Conservation (phyloP, 2,329 filamentous ascomycete genomes). For the Amylocarpus encephaloides region DNA sequence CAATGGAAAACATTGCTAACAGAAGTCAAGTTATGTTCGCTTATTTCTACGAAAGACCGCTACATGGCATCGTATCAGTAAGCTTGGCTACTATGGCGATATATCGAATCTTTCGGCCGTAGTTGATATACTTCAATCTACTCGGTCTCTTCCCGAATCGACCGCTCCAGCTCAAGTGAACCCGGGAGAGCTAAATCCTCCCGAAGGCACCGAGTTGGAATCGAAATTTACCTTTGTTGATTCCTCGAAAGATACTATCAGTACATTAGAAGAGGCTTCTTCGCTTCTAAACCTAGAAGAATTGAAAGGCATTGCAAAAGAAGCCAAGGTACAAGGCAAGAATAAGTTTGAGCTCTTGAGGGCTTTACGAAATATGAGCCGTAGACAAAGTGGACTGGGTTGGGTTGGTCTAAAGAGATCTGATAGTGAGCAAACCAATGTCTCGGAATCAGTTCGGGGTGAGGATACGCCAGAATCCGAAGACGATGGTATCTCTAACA, state of each 20-base stretch:
- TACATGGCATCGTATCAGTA: constrained; percentile 78
- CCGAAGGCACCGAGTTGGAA: constrained; percentile 43
- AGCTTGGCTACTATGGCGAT: constrained; percentile 75
- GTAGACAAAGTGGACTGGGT: constrained; percentile 68
- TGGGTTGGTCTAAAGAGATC: constrained; percentile 59
- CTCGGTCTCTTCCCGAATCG: constrained; percentile 46
- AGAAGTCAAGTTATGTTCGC: constrained; percentile 66
- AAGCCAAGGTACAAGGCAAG: constrained; percentile 79
- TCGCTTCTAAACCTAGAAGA: constrained; percentile 80
- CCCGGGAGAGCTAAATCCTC: constrained; percentile 43
- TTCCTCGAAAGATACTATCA: constrained; percentile 65
- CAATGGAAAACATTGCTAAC: constrained; percentile 8
- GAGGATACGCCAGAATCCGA: constrained; percentile 33
- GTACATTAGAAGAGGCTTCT: constrained; percentile 74
- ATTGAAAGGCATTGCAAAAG: constrained; percentile 75
- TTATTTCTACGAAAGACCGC: constrained; percentile 89
- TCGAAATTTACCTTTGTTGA: constrained; percentile 73
- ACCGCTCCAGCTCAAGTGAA: constrained; percentile 18
- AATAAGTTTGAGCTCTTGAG: constrained; percentile 76
- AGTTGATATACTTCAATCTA: constrained; percentile 56
- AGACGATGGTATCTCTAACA: constrained; percentile 23
- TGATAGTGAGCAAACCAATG: constrained; percentile 36
- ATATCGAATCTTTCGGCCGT: constrained; percentile 67
- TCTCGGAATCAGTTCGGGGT: constrained; percentile 46
- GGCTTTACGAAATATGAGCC: constrained; percentile 67